These are phyloP conservation scores for Verticillium nubilum DNA, from an alignment of 2,329 filamentous ascomycete genomes.

Conservation along the genomic window DNA sequence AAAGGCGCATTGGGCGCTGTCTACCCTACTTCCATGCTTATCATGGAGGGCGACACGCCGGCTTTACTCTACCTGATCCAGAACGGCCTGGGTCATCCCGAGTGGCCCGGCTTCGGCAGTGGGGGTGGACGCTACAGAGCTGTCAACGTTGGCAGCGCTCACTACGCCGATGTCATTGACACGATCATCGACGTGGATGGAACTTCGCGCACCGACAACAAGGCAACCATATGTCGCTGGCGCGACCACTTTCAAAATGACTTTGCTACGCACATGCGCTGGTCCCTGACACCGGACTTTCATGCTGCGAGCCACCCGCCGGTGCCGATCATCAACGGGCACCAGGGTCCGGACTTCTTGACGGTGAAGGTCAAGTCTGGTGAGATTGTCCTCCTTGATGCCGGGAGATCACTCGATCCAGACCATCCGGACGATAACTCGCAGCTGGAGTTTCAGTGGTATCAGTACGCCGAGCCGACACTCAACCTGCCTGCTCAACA, in stretches of 20 bases:
- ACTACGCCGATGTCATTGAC: constrained; percentile 1
- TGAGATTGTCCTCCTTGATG: neutral
- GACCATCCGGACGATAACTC: neutral
- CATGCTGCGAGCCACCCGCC: neutral
- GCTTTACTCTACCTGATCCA: constrained; percentile 43
- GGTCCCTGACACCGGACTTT: neutral
- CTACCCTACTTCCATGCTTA: constrained; percentile 42
- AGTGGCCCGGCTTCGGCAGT: constrained; percentile 38
- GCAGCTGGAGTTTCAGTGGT: neutral
- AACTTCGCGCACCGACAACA: neutral
- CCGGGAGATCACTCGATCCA: neutral
- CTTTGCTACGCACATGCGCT: neutral
- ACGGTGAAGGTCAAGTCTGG: neutral
- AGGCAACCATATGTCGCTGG: neutral
- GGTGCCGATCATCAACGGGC: neutral
- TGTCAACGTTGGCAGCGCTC: neutral
- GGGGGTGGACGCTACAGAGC: constrained; percentile 42
- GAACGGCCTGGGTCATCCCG: constrained; percentile 38
- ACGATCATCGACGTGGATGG: neutral
- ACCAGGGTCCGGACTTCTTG: neutral
- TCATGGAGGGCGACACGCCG: constrained; percentile 46
- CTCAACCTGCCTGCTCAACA: no score
- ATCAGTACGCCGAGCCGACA: no score
- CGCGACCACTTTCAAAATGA: constrained; percentile 3
- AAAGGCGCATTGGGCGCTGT: constrained; percentile 34